Evolutionary conservation across 495 filamentous ascomycete genomes (phyloP).

Genomic region (Staphylotrichum longicolle): DNA sequence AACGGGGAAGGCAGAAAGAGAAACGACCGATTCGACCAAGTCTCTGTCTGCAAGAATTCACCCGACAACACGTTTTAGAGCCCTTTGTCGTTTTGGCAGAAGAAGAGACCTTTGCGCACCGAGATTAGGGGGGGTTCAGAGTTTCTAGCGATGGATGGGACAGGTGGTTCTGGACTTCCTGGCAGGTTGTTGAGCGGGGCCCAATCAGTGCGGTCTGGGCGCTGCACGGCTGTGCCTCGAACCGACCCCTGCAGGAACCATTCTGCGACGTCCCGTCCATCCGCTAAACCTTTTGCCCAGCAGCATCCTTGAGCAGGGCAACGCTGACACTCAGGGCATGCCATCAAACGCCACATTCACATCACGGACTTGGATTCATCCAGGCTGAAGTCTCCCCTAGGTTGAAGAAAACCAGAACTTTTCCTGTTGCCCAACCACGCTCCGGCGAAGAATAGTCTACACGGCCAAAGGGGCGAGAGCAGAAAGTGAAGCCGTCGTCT

Average conservation of each 20-base stretch:
- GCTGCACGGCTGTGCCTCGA: neutral
- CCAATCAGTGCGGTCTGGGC: constrained; percentile 4
- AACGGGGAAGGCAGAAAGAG: neutral
- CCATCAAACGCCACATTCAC: neutral
- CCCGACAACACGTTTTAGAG: neutral
- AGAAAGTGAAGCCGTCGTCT: constrained; percentile 28
- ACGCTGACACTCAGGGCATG: neutral
- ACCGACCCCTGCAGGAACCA: constrained; percentile 15
- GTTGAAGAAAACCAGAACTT: constrained; percentile 27
- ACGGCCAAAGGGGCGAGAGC: constrained; percentile 36
- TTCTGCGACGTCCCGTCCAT: neutral
- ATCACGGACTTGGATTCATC: no score
- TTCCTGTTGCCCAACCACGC: constrained; percentile 29
- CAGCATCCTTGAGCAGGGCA: no score
- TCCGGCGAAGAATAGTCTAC: constrained; percentile 41
- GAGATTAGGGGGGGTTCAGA: neutral
- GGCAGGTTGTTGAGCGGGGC: constrained; percentile 12
- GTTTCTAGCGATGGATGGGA: neutral
- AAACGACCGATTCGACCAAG: neutral
- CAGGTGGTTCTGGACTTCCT: constrained; percentile 3
- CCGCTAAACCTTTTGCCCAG: no score
- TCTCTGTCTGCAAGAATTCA: neutral
- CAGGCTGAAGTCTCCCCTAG: neutral
- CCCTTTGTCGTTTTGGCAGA: neutral
- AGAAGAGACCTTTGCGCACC: no score